Evolutionary conservation across 2,329 filamentous ascomycete genomes (phyloP), one percentile per base, ranked within the genome.

Genomic region (Penicillium sp.): DNA sequence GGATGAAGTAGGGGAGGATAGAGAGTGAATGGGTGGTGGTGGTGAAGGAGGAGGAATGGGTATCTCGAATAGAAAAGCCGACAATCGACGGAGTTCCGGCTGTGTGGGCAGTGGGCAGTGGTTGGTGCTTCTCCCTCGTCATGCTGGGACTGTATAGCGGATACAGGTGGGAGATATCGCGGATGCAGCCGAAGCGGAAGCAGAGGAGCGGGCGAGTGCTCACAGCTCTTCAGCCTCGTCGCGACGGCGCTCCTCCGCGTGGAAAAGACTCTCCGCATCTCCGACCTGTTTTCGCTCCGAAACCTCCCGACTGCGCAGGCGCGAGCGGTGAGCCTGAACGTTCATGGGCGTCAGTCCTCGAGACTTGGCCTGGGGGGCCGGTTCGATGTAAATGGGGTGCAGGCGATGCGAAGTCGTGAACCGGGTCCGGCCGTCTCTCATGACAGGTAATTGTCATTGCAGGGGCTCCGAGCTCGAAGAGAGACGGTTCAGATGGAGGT

Each of bases 381-480:
- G 58, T 53, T 60, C 61, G 49, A 61, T 65, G 54, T 72, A 74
- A 50, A 69, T 61, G 42, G 70, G 69, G 57, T 72, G 71, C 52
- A 73, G 65, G 60, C 72, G 68, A 58, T 69, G 68, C 59, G 70
- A 70, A 58, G 69, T 71, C 48, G 67, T 71, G 65, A 73, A 72
- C 61, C 68, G 64, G 56, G 69, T 68, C 75, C 78, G 80, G 71
- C 82, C 83, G 75, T 86, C 88, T 84, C 88, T 91, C 87, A 86
- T 91, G 88, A 90, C 88, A 82, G 88, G 86, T 92, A 84, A 84
- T 79, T 78, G 77, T 84, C 94, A 97, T 90, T 97, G 93, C 45
- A 99, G 81, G 60, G 94, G 94, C 74, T 99, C 94, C 21, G 92
- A 97, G 30, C 91, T 96, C 61, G 91, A 96, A 36, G 91, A 96